Base-by-base conservation (phyloP, 305 asterid genomes). In the Plantago coronopus region DNA sequence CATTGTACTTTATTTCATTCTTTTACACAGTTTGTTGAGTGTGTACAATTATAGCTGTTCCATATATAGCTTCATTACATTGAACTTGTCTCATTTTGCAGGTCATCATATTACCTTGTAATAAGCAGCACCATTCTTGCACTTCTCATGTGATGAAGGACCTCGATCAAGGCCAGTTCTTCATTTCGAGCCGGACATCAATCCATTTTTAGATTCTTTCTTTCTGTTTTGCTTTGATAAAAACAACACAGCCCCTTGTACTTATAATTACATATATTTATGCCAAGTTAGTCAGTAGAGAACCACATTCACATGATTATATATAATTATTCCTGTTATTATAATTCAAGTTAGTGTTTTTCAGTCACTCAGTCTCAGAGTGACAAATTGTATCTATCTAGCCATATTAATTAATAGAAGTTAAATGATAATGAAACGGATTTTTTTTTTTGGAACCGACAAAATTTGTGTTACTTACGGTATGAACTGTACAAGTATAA, bases 121-220 rank as follows among this genome's bases (percentile, higher is more conserved):
- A 68, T 50, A n/a, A 57, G 57, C 48, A 64, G 72, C 63, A 64
- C 70, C 70, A 70, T 67, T 27, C 60, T 77, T 23, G 72, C 63
- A 47, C 19, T 61, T 21, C 18, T 73, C 16, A 73, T 15, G 65
- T 60, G 68, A 49, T 16, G 23, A 14, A 16, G 54, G 25, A 25
- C 14, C 14, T 7, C n/a, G n/a, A n/a, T n/a, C 47, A 34, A 15
- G 2, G 7, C 34, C 63, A 22, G 18, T 20, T 27, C 19, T 50
- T 42, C 50, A 58, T 21, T 13, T n/a, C n/a, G n/a, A n/a, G 16
- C 16, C n/a, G 48, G 23, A 58, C n/a, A 23, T 57, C 34, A 9
- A 34, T 14, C 0, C 2, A n/a, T n/a, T n/a, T n/a, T n/a, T 18
- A 18, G 31, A 29, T 42, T n/a, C 17, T 57, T 40, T 42, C 34